A percentile compares a stretch with the other conserved stretches of the same genome.
Conservation (phyloP, 768 basidiomycete species). For the Boletus tylopilopsis region DNA sequence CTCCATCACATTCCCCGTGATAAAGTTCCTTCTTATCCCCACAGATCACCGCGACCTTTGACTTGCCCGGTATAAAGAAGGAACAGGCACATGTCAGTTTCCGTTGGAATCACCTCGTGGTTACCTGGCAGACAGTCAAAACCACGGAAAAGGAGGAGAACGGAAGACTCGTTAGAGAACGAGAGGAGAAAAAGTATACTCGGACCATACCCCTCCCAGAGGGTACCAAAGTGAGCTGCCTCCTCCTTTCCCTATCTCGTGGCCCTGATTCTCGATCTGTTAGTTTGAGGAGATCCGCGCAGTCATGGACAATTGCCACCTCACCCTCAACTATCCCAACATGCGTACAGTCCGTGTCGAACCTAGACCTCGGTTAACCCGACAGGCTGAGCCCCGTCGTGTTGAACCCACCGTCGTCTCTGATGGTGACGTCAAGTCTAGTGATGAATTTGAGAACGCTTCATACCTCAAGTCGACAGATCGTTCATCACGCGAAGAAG, state of each 20-base stretch:
- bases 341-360: constrained; percentile 35
- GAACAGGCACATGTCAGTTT: constrained; percentile 75
- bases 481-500: constrained; percentile 21
- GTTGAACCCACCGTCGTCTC: constrained; percentile 33
- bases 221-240: constrained; percentile 56
- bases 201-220: constrained; percentile 71
- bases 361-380: constrained; percentile 22
- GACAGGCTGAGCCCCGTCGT: constrained; percentile 29
- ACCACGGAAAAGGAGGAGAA: constrained; percentile 60
- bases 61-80: constrained; percentile 65
- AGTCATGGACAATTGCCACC: constrained; percentile 55
- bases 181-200: constrained; percentile 58
- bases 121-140: constrained; percentile 64
- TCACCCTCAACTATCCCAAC: constrained; percentile 63
- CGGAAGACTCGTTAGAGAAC: constrained; percentile 57
- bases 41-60: constrained; percentile 65
- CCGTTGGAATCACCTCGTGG: constrained; percentile 54
- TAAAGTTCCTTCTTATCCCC: constrained; percentile 22
- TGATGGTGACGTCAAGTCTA: constrained; percentile 26
- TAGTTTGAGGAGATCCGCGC: constrained; percentile 76
- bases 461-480: constrained; percentile 25
- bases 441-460: constrained; percentile 25
- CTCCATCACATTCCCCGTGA: constrained; percentile 11
- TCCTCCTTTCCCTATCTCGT: not conserved
- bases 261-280: not conserved